Percentiles rank a stretch among this genome's conserved stretches.
Conservation (phyloP, 2,329 filamentous ascomycete species). For the Aspergillus carbonarius region DNA sequence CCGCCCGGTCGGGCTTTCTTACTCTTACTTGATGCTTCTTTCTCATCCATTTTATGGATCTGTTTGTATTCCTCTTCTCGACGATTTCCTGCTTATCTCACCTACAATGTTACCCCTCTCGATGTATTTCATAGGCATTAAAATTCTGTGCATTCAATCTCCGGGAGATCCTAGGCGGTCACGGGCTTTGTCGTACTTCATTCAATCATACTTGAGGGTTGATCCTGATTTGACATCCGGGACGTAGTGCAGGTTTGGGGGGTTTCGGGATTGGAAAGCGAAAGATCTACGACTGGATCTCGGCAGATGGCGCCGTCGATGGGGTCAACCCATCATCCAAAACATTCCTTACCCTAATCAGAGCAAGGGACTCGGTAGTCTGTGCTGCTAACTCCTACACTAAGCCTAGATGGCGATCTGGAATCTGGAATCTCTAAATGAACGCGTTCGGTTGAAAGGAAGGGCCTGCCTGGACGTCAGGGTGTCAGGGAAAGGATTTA, state of each 20-base stretch:
- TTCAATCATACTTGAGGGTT: constrained; percentile 8
- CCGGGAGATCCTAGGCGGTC: not conserved
- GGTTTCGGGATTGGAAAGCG: not conserved
- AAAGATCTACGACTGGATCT: not conserved
- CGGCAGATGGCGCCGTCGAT: not conserved
- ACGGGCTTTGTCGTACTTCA: not conserved
- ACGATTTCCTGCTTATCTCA: constrained; percentile 16
- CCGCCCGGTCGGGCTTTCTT: constrained; percentile 16
- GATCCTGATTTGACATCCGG: not conserved
- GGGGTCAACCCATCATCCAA: not conserved
- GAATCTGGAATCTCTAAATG: not conserved
- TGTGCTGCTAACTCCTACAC: not conserved
- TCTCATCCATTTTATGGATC: constrained; percentile 6
- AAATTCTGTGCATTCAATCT: constrained; percentile 8
- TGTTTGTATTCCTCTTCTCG: not conserved
- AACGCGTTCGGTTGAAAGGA: constrained; percentile 3
- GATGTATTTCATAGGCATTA: constrained; percentile 27
- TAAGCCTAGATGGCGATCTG: not conserved
- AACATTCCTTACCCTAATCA: not conserved
- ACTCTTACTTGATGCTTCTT: constrained; percentile 17
- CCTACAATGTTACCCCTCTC: constrained; percentile 12
- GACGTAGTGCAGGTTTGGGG: not conserved
- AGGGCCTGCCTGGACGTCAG: not conserved
- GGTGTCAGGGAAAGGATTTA: constrained; percentile 9
- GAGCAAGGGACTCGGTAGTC: not conserved